Base-by-base conservation (phyloP, 495 filamentous ascomycete genomes). In the Daldinia bambusicola region DNA sequence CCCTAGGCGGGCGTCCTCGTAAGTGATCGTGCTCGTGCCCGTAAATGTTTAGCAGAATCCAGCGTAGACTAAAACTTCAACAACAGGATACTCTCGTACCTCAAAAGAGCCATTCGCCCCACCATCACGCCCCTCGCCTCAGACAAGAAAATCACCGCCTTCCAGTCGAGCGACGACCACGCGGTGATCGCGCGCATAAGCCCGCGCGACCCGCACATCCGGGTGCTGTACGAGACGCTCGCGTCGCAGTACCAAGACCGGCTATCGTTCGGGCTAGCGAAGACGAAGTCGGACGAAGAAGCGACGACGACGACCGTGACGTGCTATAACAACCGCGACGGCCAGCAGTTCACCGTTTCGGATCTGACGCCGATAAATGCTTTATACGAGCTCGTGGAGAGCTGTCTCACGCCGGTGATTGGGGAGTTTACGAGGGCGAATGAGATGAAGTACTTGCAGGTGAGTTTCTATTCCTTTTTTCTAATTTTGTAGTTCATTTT, bases 401-500 rank as follows among this genome's bases (percentile, higher is more conserved):
- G 26, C 1, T 82, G 81, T 31, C 74, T 78, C 4, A 64, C 61
- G 7, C 77, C 77, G 1, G 57, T 84, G 5, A 82, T 86, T 9
- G 80, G 79, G 0, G 81, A 85, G 58, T 75, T 86, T 40, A 85
- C 77, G 6, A 74, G 83, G 16, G 66, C 77, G 36, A 84, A 79
- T 37, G 82, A 86, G 61, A 70, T 81, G 52, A 63, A 73, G 18
- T 81, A 80, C 55, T 74, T 85, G 20, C 70, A 75, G 43, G 83
- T 82, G 26, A 26, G 26, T 26, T 26, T 26, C n/a, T 26, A 26
- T 26, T n/a, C n/a, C n/a, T n/a, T n/a, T n/a, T n/a, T n/a, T n/a
- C n/a, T n/a, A n/a, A n/a, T n/a, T n/a, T n/a, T n/a, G n/a, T n/a
- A n/a, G n/a, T n/a, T n/a, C n/a, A n/a, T n/a, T n/a, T n/a, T n/a